These are phyloP conservation scores for Lodderomyces elongisporus DNA, from an alignment of 1,139 yeast species.

Conservation along the genomic window DNA sequence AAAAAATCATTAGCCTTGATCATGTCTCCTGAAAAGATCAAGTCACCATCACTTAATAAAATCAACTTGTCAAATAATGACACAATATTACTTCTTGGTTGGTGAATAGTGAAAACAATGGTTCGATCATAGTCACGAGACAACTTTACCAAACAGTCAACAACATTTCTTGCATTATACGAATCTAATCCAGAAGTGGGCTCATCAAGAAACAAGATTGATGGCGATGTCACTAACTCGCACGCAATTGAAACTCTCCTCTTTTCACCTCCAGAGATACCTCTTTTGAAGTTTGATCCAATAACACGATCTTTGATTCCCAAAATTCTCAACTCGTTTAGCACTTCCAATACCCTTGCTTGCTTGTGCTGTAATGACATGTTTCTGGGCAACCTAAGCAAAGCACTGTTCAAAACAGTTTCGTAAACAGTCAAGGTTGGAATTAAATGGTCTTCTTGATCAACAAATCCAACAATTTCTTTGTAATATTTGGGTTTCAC, in stretches of 20 bases:
- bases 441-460: conserved; percentile 86
- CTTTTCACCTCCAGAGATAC: conserved; percentile 93
- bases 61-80: conserved; percentile 80
- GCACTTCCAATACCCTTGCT: conserved; percentile 76
- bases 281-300: conserved; percentile 86
- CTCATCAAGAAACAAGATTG: conserved; percentile 75
- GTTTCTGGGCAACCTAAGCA: conserved; percentile 73
- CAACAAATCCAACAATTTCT: conserved; percentile 89
- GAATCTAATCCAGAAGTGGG: conserved; percentile 96
- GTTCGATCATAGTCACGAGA: conserved; percentile 82
- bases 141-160: conserved; percentile 76
- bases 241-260: conserved; percentile 87
- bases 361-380: conserved; percentile 74
- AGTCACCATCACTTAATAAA: conserved; percentile 75
- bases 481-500: conserved; percentile 42
- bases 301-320: conserved; percentile 79
- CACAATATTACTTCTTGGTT: conserved; percentile 95
- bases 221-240: conserved; percentile 82
- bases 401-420: conserved; percentile 87
- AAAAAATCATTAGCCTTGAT: conserved; percentile 68
- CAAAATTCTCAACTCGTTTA: conserved; percentile 77
- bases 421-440: conserved; percentile 95
- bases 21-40: conserved; percentile 85
- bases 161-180: conserved; percentile 85
- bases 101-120: conserved; percentile 88